Conservation (phyloP, 352 stramenopile genomes). For the Phytophthora hibernalis region DNA sequence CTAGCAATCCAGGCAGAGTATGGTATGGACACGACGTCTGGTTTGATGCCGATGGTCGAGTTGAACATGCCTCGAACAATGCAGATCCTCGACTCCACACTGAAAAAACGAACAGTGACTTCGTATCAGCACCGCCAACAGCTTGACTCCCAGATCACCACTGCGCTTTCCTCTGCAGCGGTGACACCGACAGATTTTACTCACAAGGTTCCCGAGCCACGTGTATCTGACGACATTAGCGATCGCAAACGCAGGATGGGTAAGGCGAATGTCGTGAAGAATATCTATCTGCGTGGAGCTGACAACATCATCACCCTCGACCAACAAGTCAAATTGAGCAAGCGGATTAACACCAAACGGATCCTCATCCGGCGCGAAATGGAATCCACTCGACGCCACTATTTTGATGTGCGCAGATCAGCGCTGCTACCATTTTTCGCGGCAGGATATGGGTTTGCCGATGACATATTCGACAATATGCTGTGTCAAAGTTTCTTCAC, state of each 20-base stretch:
- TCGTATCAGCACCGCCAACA: constrained; percentile 46
- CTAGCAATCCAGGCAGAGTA: constrained; percentile 68
- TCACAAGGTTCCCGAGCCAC: constrained; percentile 14
- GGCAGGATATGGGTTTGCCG: constrained; percentile 64
- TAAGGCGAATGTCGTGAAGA: constrained; percentile 34
- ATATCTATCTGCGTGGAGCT: constrained; percentile 36
- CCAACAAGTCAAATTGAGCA: constrained; percentile 47
- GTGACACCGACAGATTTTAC: constrained; percentile 3
- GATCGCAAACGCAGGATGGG: constrained; percentile 30
- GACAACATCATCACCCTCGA: constrained; percentile 48
- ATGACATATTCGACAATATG: constrained; percentile 80
- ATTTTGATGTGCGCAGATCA: constrained; percentile 54
- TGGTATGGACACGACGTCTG: constrained; percentile 46
- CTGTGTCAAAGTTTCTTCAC: constrained; percentile 79
- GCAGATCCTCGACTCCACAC: constrained; percentile 73
- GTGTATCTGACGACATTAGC: constrained; percentile 12
- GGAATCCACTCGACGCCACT: constrained; percentile 42
- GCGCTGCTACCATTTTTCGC: constrained; percentile 69
- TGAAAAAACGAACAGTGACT: constrained; percentile 55
- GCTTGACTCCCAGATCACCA: constrained; percentile 35
- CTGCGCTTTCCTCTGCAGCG: constrained; percentile 11
- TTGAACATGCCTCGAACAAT: constrained; percentile 69
- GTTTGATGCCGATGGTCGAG: constrained; percentile 67
- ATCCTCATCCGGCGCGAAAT: constrained; percentile 52
- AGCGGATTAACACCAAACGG: constrained; percentile 48